Conservation (phyloP, 306 rosid genomes). For the Lathyrus tuberosus region DNA sequence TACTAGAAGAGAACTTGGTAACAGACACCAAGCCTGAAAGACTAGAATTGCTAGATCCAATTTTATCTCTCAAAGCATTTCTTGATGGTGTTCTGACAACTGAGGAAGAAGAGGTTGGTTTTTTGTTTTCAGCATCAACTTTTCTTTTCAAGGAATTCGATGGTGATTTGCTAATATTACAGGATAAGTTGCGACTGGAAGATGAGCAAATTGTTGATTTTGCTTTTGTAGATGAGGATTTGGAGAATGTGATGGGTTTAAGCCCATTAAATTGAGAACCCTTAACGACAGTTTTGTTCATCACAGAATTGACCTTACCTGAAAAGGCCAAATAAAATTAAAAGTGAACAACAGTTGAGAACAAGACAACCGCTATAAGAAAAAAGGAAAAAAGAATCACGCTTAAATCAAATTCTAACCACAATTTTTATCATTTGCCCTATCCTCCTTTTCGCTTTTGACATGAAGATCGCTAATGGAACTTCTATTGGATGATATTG, state of each 20-base stretch:
- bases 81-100: constrained; percentile 56
- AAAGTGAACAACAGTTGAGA: constrained; percentile 24
- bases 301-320: constrained; percentile 57
- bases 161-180: constrained; percentile 50
- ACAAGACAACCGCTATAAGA: background rate
- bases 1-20: constrained; percentile 53
- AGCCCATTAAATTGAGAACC: constrained; percentile 48
- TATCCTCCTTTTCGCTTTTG: constrained; percentile 55
- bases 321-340: constrained; percentile 37
- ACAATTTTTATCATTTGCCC: constrained; percentile 53
- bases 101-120: constrained; percentile 52
- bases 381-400: constrained; percentile 16
- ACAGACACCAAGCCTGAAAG: constrained; percentile 46
- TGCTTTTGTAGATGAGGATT: constrained; percentile 51
- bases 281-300: constrained; percentile 50
- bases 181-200: constrained; percentile 49
- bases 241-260: constrained; percentile 43
- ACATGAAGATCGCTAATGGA: constrained; percentile 55
- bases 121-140: constrained; percentile 42
- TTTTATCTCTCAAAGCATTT: constrained; percentile 48
- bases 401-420: constrained; percentile 46
- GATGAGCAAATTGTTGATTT: constrained; percentile 49
- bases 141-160: constrained; percentile 51
- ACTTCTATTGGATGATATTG: constrained; percentile 62
- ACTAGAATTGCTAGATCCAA: constrained; percentile 47